Evolutionary conservation across 2,329 filamentous ascomycete genomes (phyloP), one percentile per base, ranked within the genome.

Genomic region (Aspergillus neotritici): DNA sequence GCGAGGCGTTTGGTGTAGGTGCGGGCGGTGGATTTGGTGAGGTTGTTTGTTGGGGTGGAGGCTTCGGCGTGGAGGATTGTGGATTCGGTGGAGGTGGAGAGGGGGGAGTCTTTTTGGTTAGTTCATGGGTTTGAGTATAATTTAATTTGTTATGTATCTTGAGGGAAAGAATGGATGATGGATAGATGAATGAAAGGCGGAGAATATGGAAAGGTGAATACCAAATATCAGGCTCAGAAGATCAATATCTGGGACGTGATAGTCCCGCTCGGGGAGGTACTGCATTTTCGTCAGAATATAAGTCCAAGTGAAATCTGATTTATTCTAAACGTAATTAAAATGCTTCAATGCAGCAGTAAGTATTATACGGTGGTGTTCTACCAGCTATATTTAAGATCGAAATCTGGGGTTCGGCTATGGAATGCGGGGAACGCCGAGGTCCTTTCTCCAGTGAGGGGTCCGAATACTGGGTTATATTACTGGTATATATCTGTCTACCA

Each of bases 11-110:
- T 70, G 8, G 75, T 72, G 9, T 78, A 64, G 8, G 57, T 53
- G 4, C 74, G 72, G 2, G 75, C 67, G 25, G 71, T 65, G 1
- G 69, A 63, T 56, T 77, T 81, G 36, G 74, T 83, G 43, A 84
- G 62, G 41, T 59, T 55, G 40, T 74, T 70, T n/a, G 64, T 65
- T 0, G 79, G 76, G 38, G 82, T 67, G 5, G 71, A 69, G 1
- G 81, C 80, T 51, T 81, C 78, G 34, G 72, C 68, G 56, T 83
- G 78, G 4, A 84, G 62, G 2, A 75, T 53, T 0, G 74, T 76
- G 40, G 78, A 68, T 35, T 78, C 72, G 15, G 70, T 45, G 11
- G 11, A n/a, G n/a, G n/a, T n/a, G 10, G 43, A 48, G 4, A 47
- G 32, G 2, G 43, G 41, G 4, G 48, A 50, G 6, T 48, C 45